Conservation (phyloP, 306 rosid species). For the Quercus agrifolia region DNA sequence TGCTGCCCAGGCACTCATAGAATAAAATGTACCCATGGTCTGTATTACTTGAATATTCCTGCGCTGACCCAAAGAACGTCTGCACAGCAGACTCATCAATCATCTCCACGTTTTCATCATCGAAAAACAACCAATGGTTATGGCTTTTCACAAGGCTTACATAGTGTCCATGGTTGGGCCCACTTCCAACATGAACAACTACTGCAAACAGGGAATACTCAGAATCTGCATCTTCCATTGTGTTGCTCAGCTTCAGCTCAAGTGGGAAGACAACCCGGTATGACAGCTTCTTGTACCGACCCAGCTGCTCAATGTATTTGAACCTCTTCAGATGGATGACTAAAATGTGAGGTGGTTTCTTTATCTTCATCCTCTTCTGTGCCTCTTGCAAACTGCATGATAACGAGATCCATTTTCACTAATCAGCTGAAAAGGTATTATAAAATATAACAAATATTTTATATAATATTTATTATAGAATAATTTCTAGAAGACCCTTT, state of each 20-base stretch:
- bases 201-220: constrained; percentile 97
- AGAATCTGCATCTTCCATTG: constrained; percentile 78
- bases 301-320: constrained; percentile 94
- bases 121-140: constrained; percentile 97
- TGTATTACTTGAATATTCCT: constrained; percentile 92
- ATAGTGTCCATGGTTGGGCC: constrained; percentile 99
- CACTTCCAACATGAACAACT: constrained; percentile 96
- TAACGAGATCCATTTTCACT: constrained; percentile 22
- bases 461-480: too few relatives aligned
- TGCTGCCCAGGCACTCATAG: constrained; percentile 78
- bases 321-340: constrained; percentile 98
- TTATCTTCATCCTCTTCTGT: constrained; percentile 98
- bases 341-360: constrained; percentile 91
- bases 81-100: constrained; percentile 98
- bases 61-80: constrained; percentile 98
- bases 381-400: constrained; percentile 95
- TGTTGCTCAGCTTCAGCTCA: constrained; percentile 93
- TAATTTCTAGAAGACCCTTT: background rate
- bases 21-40: constrained; percentile 98
- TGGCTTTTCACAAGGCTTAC: constrained; percentile 99
- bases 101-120: constrained; percentile 97
- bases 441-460: background rate
- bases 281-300: constrained; percentile 91
- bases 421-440: background rate
- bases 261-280: constrained; percentile 96